phyloP scores from a whole-genome alignment of 805 yeast genomes.

The Barnettozyma californica region DNA sequence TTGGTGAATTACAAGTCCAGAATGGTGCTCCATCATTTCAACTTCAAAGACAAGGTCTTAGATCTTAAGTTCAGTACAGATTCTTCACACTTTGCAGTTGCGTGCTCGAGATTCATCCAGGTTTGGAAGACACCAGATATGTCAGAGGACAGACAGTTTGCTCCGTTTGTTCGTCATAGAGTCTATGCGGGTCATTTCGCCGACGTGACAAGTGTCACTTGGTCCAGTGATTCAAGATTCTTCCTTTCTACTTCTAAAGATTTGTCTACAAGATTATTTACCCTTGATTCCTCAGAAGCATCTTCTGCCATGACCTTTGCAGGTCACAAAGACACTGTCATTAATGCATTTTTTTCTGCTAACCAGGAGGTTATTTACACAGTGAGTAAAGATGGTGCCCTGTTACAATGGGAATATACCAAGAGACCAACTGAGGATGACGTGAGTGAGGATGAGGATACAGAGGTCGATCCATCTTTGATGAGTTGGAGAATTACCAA shows the following conservation, averaged over 20 bases:
- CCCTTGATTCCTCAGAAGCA: slow-evolving; percentile 63
- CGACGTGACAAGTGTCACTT: slow-evolving; percentile 69
- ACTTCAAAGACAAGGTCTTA: slow-evolving; percentile 73
- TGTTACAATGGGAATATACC: slow-evolving; percentile 86
- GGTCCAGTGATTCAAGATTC: slow-evolving; percentile 91
- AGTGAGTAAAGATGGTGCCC: slow-evolving; percentile 90
- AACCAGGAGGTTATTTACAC: slow-evolving; percentile 89
- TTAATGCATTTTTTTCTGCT: slow-evolving; percentile 81
- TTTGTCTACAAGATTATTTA: slow-evolving; percentile 80
- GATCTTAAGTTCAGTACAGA: slow-evolving; percentile 84
- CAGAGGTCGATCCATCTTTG: slow-evolving; percentile 33
- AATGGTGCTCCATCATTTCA: slow-evolving; percentile 88
- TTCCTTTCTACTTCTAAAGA: slow-evolving; percentile 84
- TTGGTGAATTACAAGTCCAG: slow-evolving; percentile 79
- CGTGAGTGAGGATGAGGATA: slow-evolving; percentile 39
- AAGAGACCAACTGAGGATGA: slow-evolving; percentile 45
- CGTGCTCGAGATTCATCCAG: slow-evolving; percentile 76
- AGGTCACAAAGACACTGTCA: slow-evolving; percentile 88
- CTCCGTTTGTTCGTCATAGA: slow-evolving; percentile 89
- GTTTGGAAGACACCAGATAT: slow-evolving; percentile 88
- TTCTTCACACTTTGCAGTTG: slow-evolving; percentile 83
- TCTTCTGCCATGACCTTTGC: slow-evolving; percentile 80
- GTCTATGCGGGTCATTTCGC: slow-evolving; percentile 90
- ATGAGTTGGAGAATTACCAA: slow-evolving; percentile 79
- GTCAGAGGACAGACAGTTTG: slow-evolving; percentile 84